Conservation (phyloP, 306 rosid genomes). For the Rosa persica region DNA sequence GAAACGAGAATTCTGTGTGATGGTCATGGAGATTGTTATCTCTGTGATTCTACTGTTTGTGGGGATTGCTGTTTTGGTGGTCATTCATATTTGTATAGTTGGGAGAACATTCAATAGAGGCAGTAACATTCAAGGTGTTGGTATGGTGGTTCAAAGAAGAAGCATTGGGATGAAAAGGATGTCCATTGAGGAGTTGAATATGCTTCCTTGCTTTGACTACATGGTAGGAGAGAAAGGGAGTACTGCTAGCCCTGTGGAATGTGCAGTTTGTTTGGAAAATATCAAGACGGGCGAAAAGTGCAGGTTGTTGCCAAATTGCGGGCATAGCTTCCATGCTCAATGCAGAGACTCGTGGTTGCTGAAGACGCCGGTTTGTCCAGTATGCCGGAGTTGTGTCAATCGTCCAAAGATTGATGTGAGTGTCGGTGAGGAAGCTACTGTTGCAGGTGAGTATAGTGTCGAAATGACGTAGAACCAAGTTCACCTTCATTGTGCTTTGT, state of each 20-base stretch:
- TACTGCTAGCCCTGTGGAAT: slow-evolving; percentile 21
- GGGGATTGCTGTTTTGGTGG: slow-evolving; percentile 58
- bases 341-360: slow-evolving; percentile 50
- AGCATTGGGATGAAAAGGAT: slow-evolving; percentile 22
- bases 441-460: slow-evolving; percentile 10
- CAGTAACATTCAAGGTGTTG: slow-evolving; percentile 18
- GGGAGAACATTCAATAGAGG: slow-evolving; percentile 33
- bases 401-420: slow-evolving; percentile 15
- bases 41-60: slow-evolving; percentile 48
- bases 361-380: slow-evolving; percentile 48
- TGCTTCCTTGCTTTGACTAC: slow-evolving; percentile 49
- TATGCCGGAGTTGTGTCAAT: slow-evolving; percentile 39
- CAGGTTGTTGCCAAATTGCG: slow-evolving; percentile 48
- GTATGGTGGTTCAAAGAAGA: slow-evolving; percentile 19
- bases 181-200: slow-evolving; percentile 41
- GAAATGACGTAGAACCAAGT: slow-evolving; percentile 18
- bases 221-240: slow-evolving; percentile 17
- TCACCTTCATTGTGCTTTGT: not conserved
- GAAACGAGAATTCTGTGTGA: not conserved
- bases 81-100: slow-evolving; percentile 49
- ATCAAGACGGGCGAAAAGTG: slow-evolving; percentile 48
- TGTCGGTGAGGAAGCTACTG: slow-evolving; percentile 28
- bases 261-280: slow-evolving; percentile 51
- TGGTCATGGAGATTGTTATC: slow-evolving; percentile 51
- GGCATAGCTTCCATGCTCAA: slow-evolving; percentile 44